Base-by-base conservation (phyloP, 106 monocot genomes). In the Acorus calamus region DNA sequence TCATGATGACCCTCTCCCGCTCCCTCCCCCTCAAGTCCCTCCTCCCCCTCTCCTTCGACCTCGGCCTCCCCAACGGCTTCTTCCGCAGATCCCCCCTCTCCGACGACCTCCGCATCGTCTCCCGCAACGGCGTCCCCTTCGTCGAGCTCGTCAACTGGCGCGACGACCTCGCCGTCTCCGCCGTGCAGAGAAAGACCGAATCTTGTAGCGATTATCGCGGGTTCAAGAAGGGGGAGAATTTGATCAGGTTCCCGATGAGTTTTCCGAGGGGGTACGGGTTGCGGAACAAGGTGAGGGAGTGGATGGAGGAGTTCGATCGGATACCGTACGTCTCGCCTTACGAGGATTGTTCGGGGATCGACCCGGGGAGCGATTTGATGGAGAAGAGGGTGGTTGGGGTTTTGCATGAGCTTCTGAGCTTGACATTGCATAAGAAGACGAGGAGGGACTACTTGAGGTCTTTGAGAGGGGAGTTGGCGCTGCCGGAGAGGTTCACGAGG, bases 321-420 rank as follows among this genome's bases (percentile, higher is more conserved):
- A 73, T 94, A 9, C 94, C 94, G 4, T 94, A 94, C 79, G 55
- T 94, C 11, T 94, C 94, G n/a, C 94, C 89, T 6, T 94, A 94
- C 59, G 86, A 86, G 11, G 86, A 94, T 44, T 69, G 80, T 1
- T 78, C 94, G 2, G 76, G 86, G 14, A 76, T 94, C 42, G 78
- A 86, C 49, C 89, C 86, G 2, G 86, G 79, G 42, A 89, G 89
- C 61, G 94, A 94, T 42, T 47, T 94, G 53, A 84, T 84, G 81
- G 94, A 94, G 89, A 94, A 94, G 77, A 80, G 86, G 9, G 79
- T 78, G 9, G 86, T 94, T 0, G 94, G 84, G 6, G 79, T 94
- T 9, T 77, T 94, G 13, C 94, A 94, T 10, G 94, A 94, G 83
- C 56, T 94, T 13, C 75, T 94, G 11, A 84, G 81, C 81, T 57